A percentile compares a stretch with the other conserved stretches of the same genome.
Evolutionary conservation across 1,284 basidiomycete species (phyloP).

Genomic region (Inonotus hispidus): DNA sequence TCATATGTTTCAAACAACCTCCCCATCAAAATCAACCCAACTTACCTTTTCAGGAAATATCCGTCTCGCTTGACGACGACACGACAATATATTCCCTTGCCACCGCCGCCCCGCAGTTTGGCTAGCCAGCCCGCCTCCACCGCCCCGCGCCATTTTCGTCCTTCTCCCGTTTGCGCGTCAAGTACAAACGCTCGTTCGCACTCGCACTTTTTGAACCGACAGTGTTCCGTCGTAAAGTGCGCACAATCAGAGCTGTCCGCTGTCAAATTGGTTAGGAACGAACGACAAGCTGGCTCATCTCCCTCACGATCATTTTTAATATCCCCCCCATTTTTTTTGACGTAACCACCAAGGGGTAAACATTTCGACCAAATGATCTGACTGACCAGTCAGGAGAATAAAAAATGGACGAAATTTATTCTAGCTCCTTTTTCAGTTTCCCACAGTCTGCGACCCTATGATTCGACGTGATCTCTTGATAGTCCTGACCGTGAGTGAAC

Average conservation of each 20-base stretch:
- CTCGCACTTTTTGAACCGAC: too few relatives aligned
- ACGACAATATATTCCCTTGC: too few relatives aligned
- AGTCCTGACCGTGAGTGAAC: background rate
- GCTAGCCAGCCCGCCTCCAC: too few relatives aligned
- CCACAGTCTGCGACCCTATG: slow-evolving; percentile 9
- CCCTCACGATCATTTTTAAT: slow-evolving; percentile 2
- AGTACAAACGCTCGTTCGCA: background rate
- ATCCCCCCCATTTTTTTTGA: background rate
- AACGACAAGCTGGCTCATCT: background rate
- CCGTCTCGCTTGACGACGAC: background rate
- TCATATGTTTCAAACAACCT: slow-evolving; percentile 5
- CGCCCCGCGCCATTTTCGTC: background rate
- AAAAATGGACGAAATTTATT: background rate
- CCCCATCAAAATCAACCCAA: background rate
- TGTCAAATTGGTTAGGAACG: background rate
- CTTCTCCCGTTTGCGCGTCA: background rate
- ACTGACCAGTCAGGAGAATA: too few relatives aligned
- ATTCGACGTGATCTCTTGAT: slow-evolving; percentile 9
- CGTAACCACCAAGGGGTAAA: slow-evolving; percentile 7
- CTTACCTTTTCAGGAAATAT: background rate
- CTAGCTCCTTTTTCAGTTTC: background rate
- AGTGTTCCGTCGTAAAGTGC: background rate
- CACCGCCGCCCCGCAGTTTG: too few relatives aligned
- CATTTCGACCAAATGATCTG: background rate
- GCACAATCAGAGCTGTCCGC: slow-evolving; percentile 1